Base-by-base conservation (phyloP, 2,329 filamentous ascomycete species). In the Pseudogymnoascus sp. region DNA sequence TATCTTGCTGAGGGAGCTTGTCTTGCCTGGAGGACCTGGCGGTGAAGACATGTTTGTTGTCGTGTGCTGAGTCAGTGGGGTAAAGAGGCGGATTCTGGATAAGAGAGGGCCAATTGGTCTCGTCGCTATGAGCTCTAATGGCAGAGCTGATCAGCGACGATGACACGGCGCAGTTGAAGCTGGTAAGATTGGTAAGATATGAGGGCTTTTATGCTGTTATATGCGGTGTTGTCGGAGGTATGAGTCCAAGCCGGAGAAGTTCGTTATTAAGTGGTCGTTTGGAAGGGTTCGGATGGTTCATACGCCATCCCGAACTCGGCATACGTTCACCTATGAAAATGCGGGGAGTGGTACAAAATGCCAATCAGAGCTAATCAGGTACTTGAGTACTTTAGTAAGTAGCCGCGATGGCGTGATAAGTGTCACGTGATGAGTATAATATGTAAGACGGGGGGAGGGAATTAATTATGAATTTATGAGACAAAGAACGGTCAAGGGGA, bases 31-130 rank as follows among this genome's bases (percentile, higher is more conserved):
- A 19, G 69, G 67, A 19, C 67, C 68, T 70, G 73, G 69, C 69
- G 73, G 70, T 72, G 73, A 70, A 69, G 72, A 73, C 73, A 74
- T 74, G 61, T 66, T 68, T 60, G 31, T 68, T 60, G 31, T 62
- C 28, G 51, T 57, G 51, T 57, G 51, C 51, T 57, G 51, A 57
- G 51, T 57, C 51, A 57, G 51, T 57, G 51, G 28, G 51, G 28
- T 57, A 14, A 57, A 57, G 51, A 34, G 28, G 28, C 51, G 28
- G 25, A 57, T 14, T 19, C 19, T 5, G 28, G 31, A 34, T 57
- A 14, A 21, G 25, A n/a, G 25, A 57, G 51, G 36, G 51, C 51
- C 51, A 57, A 57, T 57, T 57, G 51, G 51, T 36, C 51, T 57
- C 51, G 51, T 36, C 51, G 51, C 51, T 57, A 57, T 57, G 51